Evolutionary conservation across 495 filamentous ascomycete genomes (phyloP), one percentile per base, ranked within the genome.

Genomic region (Podospora sp.): DNA sequence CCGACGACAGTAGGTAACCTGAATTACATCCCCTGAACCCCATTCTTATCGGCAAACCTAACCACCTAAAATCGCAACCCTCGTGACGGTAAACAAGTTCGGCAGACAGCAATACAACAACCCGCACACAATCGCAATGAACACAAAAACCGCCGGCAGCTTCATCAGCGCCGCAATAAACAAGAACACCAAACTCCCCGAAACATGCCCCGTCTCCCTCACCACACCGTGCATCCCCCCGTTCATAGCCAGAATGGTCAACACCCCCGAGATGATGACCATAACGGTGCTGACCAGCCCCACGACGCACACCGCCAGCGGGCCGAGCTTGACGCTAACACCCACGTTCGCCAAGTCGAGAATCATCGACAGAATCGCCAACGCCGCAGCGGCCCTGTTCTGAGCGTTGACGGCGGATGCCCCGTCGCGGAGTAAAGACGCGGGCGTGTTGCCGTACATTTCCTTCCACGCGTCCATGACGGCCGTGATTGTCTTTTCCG

Each of bases 161-260:
- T 40, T 55, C n/a, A 57, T 16, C n/a, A 40, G 9, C 11, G 51
- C 50, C 2, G 49, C 50, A 26, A 65, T 20, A 49, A 65, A 65
- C 50, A 65, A 8, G 25, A 57, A 55, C 8, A 65, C n/a, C 9
- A 65, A 27, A 9, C 62, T 49, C 20, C 25, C n/a, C 2, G 35
- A 46, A 1, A 46, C 62, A 24, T 65, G 11, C 16, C 40, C 62
- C 22, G 22, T 49, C 27, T 18, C 35, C 16, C 51, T 49, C 9
- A 46, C 20, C 18, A 57, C 62, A 5, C 62, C 62, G 9, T 65
- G 62, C 29, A 57, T 33, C 9, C 62, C 62, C 0, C 53, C 51
- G 20, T 65, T 36, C 62, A 65, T 65, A 1, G 62, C 53, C 62
- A 65, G n/a, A 1, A 49, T 29, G 2, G 62, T 50, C 4, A 22